phyloP scores from a whole-genome alignment of 2,329 filamentous ascomycete species.

The Pseudogymnoascus sp. region DNA sequence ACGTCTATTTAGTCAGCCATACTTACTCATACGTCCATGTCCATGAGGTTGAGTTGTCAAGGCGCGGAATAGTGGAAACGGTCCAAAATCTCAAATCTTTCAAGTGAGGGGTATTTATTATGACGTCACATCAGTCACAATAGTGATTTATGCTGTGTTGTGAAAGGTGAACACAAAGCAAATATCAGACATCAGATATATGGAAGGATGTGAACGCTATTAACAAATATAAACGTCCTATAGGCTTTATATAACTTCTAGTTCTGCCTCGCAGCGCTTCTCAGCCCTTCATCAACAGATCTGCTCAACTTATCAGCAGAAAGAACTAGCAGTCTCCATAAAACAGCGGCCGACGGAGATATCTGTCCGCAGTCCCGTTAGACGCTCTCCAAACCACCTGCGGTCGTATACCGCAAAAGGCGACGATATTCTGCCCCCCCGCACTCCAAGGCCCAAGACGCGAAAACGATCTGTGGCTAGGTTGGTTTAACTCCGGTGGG shows the following conservation, averaged over 20 bases:
- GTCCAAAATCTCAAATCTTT: no score
- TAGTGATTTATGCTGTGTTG: background rate
- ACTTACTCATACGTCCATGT: background rate
- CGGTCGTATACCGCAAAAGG: background rate
- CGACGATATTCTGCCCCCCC: background rate
- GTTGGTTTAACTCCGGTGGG: background rate
- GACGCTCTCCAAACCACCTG: background rate
- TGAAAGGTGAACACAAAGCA: background rate
- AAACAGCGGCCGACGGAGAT: background rate
- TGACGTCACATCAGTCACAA: background rate
- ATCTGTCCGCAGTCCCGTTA: conserved; percentile 3
- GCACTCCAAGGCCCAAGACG: background rate
- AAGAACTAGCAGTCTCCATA: background rate
- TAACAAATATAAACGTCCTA: background rate
- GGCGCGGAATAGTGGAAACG: background rate
- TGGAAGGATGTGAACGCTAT: background rate
- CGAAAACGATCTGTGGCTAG: background rate
- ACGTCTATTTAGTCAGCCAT: background rate
- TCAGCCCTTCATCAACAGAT: background rate
- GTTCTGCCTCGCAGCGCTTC: background rate
- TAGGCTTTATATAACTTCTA: background rate
- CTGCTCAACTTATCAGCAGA: background rate
- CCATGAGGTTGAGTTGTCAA: background rate
- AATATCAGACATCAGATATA: background rate
- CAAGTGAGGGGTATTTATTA: background rate